These are phyloP conservation scores for Galeopsis tetrahit DNA, from an alignment of 257 asterid genomes.

Conservation along the genomic window DNA sequence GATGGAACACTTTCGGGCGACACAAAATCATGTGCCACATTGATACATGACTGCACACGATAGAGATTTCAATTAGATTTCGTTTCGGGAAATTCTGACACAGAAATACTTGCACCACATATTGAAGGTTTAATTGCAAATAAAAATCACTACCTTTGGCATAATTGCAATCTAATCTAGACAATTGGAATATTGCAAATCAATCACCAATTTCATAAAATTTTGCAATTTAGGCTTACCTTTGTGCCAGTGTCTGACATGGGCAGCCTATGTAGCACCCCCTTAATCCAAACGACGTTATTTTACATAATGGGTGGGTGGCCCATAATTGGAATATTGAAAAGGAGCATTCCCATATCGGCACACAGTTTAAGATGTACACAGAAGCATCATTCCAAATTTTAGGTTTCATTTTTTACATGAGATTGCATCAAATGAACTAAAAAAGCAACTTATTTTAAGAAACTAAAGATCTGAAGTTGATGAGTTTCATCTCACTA, in stretches of 20 bases:
- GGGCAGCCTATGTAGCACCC: too few relatives aligned
- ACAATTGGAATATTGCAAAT: too few relatives aligned
- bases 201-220: too few relatives aligned
- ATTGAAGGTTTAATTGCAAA: background rate
- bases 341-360: background rate
- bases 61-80: background rate
- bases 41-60: slow-evolving; percentile 53
- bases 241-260: too few relatives aligned
- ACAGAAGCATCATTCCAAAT: background rate
- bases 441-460: background rate
- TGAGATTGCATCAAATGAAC: background rate
- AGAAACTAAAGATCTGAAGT: too few relatives aligned
- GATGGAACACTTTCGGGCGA: slow-evolving; percentile 50
- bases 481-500: background rate
- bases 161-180: too few relatives aligned
- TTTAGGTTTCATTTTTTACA: background rate
- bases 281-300: too few relatives aligned
- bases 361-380: background rate
- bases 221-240: too few relatives aligned
- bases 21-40: slow-evolving; percentile 53
- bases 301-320: too few relatives aligned
- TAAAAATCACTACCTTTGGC: too few relatives aligned
- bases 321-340: too few relatives aligned
- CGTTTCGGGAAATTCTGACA: background rate
- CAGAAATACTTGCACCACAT: slow-evolving; percentile 3